Evolutionary conservation across 176 grass and related monocot genomes (phyloP).

Genomic region (Areca catechu): DNA sequence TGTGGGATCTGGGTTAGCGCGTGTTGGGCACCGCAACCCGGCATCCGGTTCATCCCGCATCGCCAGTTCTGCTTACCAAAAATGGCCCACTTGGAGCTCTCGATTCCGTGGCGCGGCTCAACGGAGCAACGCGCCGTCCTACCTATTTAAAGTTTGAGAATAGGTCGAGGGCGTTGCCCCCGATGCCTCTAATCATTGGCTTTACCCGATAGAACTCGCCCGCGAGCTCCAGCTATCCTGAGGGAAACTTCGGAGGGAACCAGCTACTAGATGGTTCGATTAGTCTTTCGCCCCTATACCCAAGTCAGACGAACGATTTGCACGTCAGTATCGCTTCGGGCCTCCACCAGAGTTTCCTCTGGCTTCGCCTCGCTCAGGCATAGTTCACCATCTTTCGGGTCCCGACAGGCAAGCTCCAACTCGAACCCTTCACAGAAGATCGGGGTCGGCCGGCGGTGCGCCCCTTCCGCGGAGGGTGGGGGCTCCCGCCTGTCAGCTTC

Average conservation of each 20-base stretch:
- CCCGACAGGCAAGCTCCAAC: slow-evolving; percentile 36
- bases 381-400: slow-evolving; percentile 41
- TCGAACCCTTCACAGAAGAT: slow-evolving; percentile 41
- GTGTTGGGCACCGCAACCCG: slow-evolving; percentile 30
- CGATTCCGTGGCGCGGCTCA: slow-evolving; percentile 25
- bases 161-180: slow-evolving; percentile 68
- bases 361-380: slow-evolving; percentile 19
- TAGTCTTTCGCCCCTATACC: too few species aligned
- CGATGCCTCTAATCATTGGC: too few species aligned
- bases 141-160: slow-evolving; percentile 96
- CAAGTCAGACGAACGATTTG: too few species aligned
- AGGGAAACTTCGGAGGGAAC: too few species aligned
- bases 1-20: too few species aligned
- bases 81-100: slow-evolving; percentile 38
- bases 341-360: slow-evolving; percentile 18
- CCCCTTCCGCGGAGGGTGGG: too few species aligned
- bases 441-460: slow-evolving; percentile 28
- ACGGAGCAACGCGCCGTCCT: slow-evolving; percentile 22
- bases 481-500: too few species aligned
- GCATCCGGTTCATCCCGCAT: slow-evolving; percentile 35
- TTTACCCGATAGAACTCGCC: too few species aligned
- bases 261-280: too few species aligned
- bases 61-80: slow-evolving; percentile 41
- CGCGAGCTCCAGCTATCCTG: too few species aligned
- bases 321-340: too few species aligned